Base-by-base conservation (phyloP, 1,284 basidiomycete species). In the Trametes pubescens region DNA sequence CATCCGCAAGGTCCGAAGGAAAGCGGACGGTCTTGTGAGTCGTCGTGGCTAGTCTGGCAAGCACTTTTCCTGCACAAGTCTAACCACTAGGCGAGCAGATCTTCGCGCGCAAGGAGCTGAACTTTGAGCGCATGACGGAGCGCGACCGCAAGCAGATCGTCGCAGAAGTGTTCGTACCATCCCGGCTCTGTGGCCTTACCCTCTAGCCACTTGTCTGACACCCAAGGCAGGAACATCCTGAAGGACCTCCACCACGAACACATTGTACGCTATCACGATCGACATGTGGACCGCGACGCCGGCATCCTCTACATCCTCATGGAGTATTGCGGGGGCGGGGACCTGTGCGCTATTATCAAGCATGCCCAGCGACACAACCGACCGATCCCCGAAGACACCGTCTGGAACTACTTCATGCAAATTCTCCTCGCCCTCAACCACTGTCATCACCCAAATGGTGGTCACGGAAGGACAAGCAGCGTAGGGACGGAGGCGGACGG, bases 241-340 rank as follows among this genome's bases (percentile, higher is more conserved):
- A 97, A 98, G 78, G 94, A 96, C 71, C 83, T 99, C 21, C 87
- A 94, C 71, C 94, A 99, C 77, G 92, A 94, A 72, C 93, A 99
- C 77, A 98, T 99, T 67, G 97, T 99, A 67, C 91, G 92, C 71
- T 97, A 96, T 78, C 90, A 94, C 70, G 95, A 97, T 81, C 86
- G 95, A 66, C 87, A 93, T 74, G 93, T 97, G 60, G 97, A 99
- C 79, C 85, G 91, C 65, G 92, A 96, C 62, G 92, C 92, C 54
- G 94, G 94, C 51, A 92, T 94, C 64, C 87, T 98, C 48, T 96
- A 96, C 77, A 98, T 98, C 66, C 83, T 98, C 66, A 98, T 98
- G 96, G 96, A 98, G 81, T 98, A 93, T 75, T 98, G 96, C 75
- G 94, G 94, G 9, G 95, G 95, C 26, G 96, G 97, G 10, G 96